Evolutionary conservation across 225 moss, liverwort and hornwort species (phyloP).

Genomic region (Bryum argenteum): DNA sequence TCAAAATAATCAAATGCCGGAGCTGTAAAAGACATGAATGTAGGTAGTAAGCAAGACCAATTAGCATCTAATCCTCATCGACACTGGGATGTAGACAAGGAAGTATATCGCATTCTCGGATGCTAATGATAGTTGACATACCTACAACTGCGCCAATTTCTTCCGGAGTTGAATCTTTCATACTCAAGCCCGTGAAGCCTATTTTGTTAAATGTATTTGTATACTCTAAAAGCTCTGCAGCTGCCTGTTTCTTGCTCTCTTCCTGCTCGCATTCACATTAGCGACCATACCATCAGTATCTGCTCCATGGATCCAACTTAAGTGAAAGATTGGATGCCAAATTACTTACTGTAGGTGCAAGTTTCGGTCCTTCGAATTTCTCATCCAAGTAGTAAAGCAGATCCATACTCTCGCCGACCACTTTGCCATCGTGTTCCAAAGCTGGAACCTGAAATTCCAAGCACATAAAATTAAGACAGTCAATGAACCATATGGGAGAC

Average conservation of each 20-base stretch:
- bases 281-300: conserved; percentile 9
- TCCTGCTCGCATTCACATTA: conserved; percentile 42
- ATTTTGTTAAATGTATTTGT: conserved; percentile 43
- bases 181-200: conserved; percentile 54
- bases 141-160: conserved; percentile 43
- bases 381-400: conserved; percentile 58
- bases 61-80: not conserved
- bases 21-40: conserved; percentile 31
- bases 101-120: conserved; percentile 1
- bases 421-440: conserved; percentile 63
- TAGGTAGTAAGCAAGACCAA: not conserved
- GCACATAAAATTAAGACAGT: not conserved
- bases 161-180: conserved; percentile 54
- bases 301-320: conserved; percentile 7
- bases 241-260: conserved; percentile 50
- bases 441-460: conserved; percentile 51
- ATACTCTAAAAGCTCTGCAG: conserved; percentile 50
- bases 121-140: conserved; percentile 27
- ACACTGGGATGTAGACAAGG: conserved; percentile 18
- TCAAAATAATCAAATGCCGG: conserved; percentile 50
- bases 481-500: not conserved
- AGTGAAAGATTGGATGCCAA: conserved; percentile 12
- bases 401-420: conserved; percentile 63
- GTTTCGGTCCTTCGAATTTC: conserved; percentile 51
- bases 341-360: conserved; percentile 51